phyloP scores from a whole-genome alignment of 2,329 filamentous ascomycete species.

The Penicillium brevicompactum region DNA sequence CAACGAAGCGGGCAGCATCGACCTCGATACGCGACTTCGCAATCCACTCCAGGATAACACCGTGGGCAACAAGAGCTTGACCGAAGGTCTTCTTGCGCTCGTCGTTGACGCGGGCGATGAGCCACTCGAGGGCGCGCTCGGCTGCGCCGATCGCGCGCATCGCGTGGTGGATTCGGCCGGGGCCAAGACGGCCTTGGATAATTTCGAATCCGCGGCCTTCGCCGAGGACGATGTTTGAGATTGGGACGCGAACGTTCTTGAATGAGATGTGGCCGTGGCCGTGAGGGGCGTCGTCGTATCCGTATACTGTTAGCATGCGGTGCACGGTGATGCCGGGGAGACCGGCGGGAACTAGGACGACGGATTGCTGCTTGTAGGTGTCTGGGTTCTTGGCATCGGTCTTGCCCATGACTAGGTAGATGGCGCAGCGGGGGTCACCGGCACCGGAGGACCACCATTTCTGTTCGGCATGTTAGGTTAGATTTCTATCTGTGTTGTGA shows the following conservation, averaged over 20 bases:
- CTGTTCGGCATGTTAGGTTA: slow-evolving; percentile 43
- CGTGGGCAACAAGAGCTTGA: slow-evolving; percentile 82
- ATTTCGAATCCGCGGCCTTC: slow-evolving; percentile 97
- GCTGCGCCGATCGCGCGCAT: slow-evolving; percentile 94
- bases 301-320: slow-evolving; percentile 91
- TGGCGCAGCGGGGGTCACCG: slow-evolving; percentile 84
- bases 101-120: slow-evolving; percentile 93
- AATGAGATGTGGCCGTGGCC: slow-evolving; percentile 94
- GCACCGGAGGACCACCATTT: slow-evolving; percentile 99
- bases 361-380: slow-evolving; percentile 87
- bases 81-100: slow-evolving; percentile 87
- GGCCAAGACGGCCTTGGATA: slow-evolving; percentile 93
- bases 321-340: slow-evolving; percentile 88
- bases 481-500: neutral
- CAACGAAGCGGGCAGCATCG: slow-evolving; percentile 83
- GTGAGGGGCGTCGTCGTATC: slow-evolving; percentile 97
- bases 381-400: slow-evolving; percentile 73
- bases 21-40: slow-evolving; percentile 92
- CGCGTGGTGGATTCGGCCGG: slow-evolving; percentile 94
- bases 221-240: slow-evolving; percentile 81
- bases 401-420: slow-evolving; percentile 98
- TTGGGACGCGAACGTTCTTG: slow-evolving; percentile 84
- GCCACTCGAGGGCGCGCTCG: slow-evolving; percentile 89
- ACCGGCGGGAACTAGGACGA: slow-evolving; percentile 80
- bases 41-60: slow-evolving; percentile 93